Base-by-base conservation (phyloP, 352 stramenopile species). In the Thraustochytrium striatum region DNA sequence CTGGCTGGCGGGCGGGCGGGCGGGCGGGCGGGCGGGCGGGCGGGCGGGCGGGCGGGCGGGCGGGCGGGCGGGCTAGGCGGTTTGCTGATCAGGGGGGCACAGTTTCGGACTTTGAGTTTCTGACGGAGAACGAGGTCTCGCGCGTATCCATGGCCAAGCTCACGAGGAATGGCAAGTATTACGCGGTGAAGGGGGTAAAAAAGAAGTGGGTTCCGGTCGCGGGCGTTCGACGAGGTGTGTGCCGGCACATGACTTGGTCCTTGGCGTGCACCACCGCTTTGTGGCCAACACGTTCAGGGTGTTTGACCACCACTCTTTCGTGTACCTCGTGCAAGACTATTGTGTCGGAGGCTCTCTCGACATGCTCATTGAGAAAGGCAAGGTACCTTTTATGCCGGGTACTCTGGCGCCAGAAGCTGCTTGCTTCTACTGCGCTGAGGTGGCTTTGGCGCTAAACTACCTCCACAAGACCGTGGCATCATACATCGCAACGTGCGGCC, bases 301-400 rank as follows among this genome's bases (percentile, higher is more conserved):
- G 11, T 75, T 75, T 43, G 65, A 75, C 50, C 65, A 75, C 36
- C 65, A 75, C 65, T 75, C 65, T 8, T 75, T 75, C 68, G 65
- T 75, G 30, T 75, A 38, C 30, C 44, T 75, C 32, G 65, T 75
- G 43, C 65, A 75, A 28, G 65, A 75, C 21, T 75, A 32, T 25
- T 75, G 65, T n/a, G 50, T 75, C 0, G 65, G 65, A 11, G 65
- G 65, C 21, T 61, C 44, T 21, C 39, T 75, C 11, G 21, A 61
- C 16, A 16, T 75, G 0, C 65, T 75, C 3, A 30, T 30, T 28
- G 9, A 30, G 36, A 5, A 13, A 75, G 39, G 5, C 9, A n/a
- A 13, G 25, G 30, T 16, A 21, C 7, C 30, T 3, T 32, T 75
- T 0, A 25, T 30, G 7, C 65, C 65, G 21, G 32, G 32, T 19